phyloP scores from a whole-genome alignment of 768 basidiomycete genomes.

The Podaxis rugospora region DNA sequence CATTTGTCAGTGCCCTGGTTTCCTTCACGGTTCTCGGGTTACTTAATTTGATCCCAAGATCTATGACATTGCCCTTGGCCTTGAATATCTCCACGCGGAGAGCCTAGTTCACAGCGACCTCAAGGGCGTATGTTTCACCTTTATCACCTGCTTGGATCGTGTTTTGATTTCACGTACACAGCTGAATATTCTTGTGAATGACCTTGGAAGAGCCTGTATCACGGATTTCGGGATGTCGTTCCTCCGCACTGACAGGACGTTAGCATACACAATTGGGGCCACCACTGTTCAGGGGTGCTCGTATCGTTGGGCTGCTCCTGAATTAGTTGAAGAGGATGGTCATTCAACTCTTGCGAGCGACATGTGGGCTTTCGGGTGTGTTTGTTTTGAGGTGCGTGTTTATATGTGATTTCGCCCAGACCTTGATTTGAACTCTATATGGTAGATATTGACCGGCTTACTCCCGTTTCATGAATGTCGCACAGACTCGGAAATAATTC shows the following conservation, averaged over 20 bases:
- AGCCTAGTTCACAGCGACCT: constrained; percentile 14
- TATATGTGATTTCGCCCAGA: background rate
- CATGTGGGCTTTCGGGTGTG: constrained; percentile 15
- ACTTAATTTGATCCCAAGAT: background rate
- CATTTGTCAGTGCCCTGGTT: background rate
- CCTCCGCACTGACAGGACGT: constrained; percentile 3
- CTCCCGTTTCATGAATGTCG: background rate
- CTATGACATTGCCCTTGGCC: constrained; percentile 10
- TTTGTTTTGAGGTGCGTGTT: constrained; percentile 12
- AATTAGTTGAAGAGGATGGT: constrained; percentile 3
- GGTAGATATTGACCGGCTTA: background rate
- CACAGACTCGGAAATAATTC: background rate
- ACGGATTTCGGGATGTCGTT: constrained; percentile 14
- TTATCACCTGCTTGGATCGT: background rate
- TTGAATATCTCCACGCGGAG: constrained; percentile 12
- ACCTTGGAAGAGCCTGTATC: constrained; percentile 11
- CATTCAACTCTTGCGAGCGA: constrained; percentile 8
- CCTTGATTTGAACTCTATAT: background rate
- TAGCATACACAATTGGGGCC: background rate
- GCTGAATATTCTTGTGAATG: constrained; percentile 14
- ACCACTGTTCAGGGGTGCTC: background rate
- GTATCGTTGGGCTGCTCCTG: constrained; percentile 16
- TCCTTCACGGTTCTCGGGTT: background rate
- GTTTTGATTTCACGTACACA: background rate
- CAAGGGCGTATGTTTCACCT: constrained; percentile 11